phyloP scores from a whole-genome alignment of 805 yeast genomes.

The Hanseniaspora vineae region DNA sequence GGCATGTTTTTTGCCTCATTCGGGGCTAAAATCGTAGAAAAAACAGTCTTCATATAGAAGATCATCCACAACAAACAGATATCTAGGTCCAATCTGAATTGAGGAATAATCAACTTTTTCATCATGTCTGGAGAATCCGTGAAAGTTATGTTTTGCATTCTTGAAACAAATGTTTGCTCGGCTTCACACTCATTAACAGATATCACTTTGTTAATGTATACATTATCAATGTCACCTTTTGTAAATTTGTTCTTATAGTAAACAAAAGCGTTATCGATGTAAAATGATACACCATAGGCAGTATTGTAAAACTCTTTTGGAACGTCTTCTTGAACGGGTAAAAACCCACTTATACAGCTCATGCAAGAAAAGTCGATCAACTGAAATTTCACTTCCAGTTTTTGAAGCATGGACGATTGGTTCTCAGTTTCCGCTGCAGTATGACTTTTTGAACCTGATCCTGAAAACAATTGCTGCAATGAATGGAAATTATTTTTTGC shows the following conservation, averaged over 20 bases:
- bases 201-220: conserved; percentile 13
- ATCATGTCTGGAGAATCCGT: neutral
- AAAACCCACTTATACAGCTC: neutral
- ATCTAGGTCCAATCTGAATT: conserved; percentile 16
- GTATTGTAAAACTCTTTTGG: conserved; percentile 5
- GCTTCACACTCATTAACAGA: conserved; percentile 8
- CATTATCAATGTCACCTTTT: neutral
- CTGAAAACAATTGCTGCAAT: too few species aligned
- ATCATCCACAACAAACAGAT: conserved; percentile 15
- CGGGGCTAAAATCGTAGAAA: neutral
- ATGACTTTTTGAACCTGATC: too few species aligned
- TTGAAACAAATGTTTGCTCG: conserved; percentile 9
- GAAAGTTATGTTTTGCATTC: conserved; percentile 9
- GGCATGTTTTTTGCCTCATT: neutral
- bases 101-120: conserved; percentile 10
- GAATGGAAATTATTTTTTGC: too few species aligned
- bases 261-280: neutral
- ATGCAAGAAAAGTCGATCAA: neutral
- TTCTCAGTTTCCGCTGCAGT: too few species aligned
- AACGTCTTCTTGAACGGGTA: conserved; percentile 15
- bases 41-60: conserved; percentile 7
- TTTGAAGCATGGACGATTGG: neutral
- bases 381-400: neutral
- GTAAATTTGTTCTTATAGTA: neutral
- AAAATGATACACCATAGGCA: conserved; percentile 1